Conservation (phyloP, 2,329 filamentous ascomycete genomes). For the Claviceps sp. region DNA sequence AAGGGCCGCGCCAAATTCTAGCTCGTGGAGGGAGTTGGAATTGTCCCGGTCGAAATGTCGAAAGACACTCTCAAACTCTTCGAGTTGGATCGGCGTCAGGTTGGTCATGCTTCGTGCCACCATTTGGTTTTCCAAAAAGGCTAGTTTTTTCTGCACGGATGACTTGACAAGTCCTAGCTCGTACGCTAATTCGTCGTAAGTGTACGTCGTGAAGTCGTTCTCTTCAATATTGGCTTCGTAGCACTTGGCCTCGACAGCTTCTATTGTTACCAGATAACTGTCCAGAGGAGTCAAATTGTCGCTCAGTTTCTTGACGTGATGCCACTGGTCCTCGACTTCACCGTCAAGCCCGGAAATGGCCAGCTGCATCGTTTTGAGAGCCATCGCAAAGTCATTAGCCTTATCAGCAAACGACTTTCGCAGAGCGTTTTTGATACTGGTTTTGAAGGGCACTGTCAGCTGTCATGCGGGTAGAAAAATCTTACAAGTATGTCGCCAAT, state of each 20-base stretch:
- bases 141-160: conserved; percentile 88
- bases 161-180: conserved; percentile 84
- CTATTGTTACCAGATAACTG: conserved; percentile 78
- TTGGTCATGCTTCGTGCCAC: conserved; percentile 98
- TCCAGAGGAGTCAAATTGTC: conserved; percentile 82
- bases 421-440: conserved; percentile 83
- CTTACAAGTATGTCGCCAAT: neutral
- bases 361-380: conserved; percentile 85
- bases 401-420: conserved; percentile 92
- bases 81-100: conserved; percentile 90
- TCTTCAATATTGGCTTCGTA: conserved; percentile 96
- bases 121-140: conserved; percentile 96
- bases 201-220: conserved; percentile 99
- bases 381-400: conserved; percentile 93
- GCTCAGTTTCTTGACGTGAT: conserved; percentile 74
- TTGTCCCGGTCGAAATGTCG: conserved; percentile 92
- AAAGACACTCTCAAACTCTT: conserved; percentile 98
- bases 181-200: conserved; percentile 90
- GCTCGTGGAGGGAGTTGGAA: conserved; percentile 77
- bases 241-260: conserved; percentile 74
- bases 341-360: conserved; percentile 96
- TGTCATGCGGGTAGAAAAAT: neutral
- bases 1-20: conserved; percentile 90
- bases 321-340: conserved; percentile 86
- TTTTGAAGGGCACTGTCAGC: conserved; percentile 17